Evolutionary conservation across 805 yeast species (phyloP).

Genomic region (Yarrowia divulgata): DNA sequence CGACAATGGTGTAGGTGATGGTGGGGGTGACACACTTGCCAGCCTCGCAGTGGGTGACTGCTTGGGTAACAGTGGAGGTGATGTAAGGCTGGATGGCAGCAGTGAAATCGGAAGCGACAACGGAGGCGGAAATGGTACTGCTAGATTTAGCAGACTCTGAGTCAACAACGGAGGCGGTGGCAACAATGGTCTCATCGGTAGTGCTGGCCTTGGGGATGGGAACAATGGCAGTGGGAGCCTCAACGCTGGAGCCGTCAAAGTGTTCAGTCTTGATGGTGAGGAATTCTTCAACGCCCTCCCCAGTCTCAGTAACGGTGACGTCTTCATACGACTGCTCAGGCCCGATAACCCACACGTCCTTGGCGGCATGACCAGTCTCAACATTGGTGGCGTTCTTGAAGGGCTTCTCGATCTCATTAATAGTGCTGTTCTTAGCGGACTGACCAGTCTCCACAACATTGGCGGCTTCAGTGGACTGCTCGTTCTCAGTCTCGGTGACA

Average conservation of each 20-base stretch:
- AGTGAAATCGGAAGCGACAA: background rate
- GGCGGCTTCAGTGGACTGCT: background rate
- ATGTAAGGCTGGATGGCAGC: slow-evolving; percentile 56
- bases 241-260: background rate
- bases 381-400: background rate
- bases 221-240: background rate
- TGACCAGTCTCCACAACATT: too few relatives aligned
- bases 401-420: background rate
- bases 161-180: background rate
- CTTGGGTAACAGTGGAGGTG: slow-evolving; percentile 88
- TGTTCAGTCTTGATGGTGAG: background rate
- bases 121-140: too few relatives aligned
- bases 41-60: slow-evolving; percentile 68
- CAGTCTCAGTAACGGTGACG: background rate
- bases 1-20: slow-evolving; percentile 74
- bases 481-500: background rate
- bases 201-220: background rate
- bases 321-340: too few relatives aligned
- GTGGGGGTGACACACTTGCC: slow-evolving; percentile 78
- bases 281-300: background rate
- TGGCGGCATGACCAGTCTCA: background rate
- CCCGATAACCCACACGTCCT: background rate
- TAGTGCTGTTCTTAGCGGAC: background rate
- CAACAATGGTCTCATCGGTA: background rate
- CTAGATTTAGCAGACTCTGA: background rate